Base-by-base conservation (phyloP, 345 rosid species). In the Populus davidiana region DNA sequence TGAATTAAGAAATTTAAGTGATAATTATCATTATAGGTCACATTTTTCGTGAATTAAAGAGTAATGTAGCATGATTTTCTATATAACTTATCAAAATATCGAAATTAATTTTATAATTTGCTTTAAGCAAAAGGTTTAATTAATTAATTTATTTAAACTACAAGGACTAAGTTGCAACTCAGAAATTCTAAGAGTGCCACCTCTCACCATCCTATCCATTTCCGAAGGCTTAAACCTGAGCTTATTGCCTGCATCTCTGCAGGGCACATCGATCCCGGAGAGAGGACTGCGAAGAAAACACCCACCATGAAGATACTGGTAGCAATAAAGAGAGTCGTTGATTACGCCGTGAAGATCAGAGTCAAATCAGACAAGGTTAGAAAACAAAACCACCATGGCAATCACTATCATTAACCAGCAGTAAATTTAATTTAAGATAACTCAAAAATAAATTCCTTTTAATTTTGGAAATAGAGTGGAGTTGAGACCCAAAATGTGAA, bases 311-410 rank as follows among this genome's bases (percentile, higher is more conserved):
- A 89, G 96, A 90, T 93, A 68, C 80, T 93, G 91, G 98, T 93
- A 76, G 92, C 99, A 67, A 86, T 93, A 62, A 95, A 93, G 78
- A 91, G 99, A 52, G 98, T 95, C 6, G 88, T 93, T 52, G 98
- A 95, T 77, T 93, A 95, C 73, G 97, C 98, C 68, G 98, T 95
- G 79, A 95, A 93, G 89, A 93, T 95, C 91, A 88, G 98, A 71
- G 97, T 95, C 61, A 95, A 91, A 78, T 84, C 96, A 83, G 96
- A 95, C 78, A 93, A 91, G 99, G 98, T 90, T 83, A 72, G 21
- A 36, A 3, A 21, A 50, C 25, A 41, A 74, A 35, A 11, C 59
- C 66, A 35, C 50, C 27, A 25, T 18, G 36, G 14, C 16, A 39
- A 8, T 27, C 21, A 1, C 9, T 21, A 39, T 39, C 43, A 17